Conservation (phyloP, 164 flowering plant genomes). For the Euptelea pleiosperma region DNA sequence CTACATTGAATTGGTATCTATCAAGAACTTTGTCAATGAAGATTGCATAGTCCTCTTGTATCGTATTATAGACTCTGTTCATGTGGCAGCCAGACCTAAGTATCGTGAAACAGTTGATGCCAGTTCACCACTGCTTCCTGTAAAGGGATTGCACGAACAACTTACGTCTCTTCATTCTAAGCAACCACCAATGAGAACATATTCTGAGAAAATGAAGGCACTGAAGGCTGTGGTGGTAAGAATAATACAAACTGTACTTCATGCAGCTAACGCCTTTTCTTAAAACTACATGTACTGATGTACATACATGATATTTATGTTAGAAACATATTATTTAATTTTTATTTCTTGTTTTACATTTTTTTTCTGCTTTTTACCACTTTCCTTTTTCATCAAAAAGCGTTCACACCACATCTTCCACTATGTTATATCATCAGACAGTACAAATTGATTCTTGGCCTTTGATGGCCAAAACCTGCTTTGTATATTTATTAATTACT, state of each 20-base stretch:
- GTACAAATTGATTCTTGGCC: no score
- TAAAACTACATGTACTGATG: no score
- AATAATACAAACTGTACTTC: no score
- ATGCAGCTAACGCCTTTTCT: no score
- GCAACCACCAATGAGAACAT: slow-evolving; percentile 26
- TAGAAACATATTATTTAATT: no score
- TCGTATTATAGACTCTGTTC: slow-evolving; percentile 16
- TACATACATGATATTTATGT: no score
- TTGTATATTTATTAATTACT: not conserved
- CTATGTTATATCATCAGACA: no score
- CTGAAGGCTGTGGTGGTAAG: slow-evolving; percentile 32
- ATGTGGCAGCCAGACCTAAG: slow-evolving; percentile 30
- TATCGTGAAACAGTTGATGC: slow-evolving; percentile 19
- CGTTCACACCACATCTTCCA: not conserved
- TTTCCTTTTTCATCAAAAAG: not conserved
- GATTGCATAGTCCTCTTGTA: not conserved
- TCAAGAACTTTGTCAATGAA: not conserved
- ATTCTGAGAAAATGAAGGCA: slow-evolving; percentile 26
- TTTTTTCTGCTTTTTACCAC: no score
- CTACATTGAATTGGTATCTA: not conserved
- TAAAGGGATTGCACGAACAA: slow-evolving; percentile 23
- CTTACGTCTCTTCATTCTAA: slow-evolving; percentile 11
- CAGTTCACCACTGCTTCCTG: slow-evolving; percentile 15
- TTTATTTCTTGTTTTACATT: not conserved
- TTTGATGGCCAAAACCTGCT: no score